Conservation (phyloP, 2,329 filamentous ascomycete genomes). For the Colletotrichum sublineola region DNA sequence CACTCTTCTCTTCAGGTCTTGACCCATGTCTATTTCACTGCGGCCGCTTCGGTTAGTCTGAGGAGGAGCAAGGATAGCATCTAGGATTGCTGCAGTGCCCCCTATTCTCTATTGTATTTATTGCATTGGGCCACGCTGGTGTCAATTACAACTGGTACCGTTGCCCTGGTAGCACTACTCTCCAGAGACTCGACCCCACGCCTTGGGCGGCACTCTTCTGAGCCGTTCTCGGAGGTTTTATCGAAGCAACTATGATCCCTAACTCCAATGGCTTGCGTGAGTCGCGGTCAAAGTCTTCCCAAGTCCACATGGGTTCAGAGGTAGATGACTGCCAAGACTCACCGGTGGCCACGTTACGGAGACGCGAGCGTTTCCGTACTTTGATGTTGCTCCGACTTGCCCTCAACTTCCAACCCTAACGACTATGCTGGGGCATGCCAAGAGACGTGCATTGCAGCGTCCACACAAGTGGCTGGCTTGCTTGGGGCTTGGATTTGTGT, state of each 20-base stretch:
- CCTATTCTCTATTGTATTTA: too few species aligned
- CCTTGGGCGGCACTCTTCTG: neutral
- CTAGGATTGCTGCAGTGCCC: neutral
- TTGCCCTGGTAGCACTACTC: neutral
- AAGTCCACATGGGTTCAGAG: neutral
- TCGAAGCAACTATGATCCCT: neutral
- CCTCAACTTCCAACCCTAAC: neutral
- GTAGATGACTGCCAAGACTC: neutral
- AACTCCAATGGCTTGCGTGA: neutral
- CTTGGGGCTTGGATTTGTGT: neutral
- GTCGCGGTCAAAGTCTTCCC: neutral
- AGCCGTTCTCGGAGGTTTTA: too few species aligned
- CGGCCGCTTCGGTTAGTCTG: neutral
- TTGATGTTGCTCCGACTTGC: neutral
- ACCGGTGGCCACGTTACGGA: neutral
- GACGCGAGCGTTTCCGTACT: neutral
- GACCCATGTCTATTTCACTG: neutral
- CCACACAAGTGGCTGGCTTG: neutral
- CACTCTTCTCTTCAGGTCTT: neutral
- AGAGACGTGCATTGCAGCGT: constrained; percentile 9
- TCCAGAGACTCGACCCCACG: neutral
- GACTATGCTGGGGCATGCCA: constrained; percentile 3
- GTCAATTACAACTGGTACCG: neutral
- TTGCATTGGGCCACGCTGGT: neutral
- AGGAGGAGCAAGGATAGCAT: constrained; percentile 3